Evolutionary conservation across 768 basidiomycete genomes (phyloP).

Genomic region (Xerocomellus chrysenteron): DNA sequence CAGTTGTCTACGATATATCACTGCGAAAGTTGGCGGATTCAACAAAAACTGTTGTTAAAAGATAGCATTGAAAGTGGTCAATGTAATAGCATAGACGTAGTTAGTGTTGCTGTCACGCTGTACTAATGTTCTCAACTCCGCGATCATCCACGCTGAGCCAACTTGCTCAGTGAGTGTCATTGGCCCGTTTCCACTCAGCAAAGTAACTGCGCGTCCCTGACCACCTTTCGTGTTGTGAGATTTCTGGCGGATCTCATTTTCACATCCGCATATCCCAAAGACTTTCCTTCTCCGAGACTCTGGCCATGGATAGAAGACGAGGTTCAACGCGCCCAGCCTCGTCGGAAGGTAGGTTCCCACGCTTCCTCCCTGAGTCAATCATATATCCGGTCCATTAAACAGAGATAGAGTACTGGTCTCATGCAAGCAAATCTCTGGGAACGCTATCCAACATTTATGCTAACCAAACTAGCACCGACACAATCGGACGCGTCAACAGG

Average conservation of each 20-base stretch:
- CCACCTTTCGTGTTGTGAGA: conserved; percentile 7
- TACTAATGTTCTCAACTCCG: conserved; percentile 26
- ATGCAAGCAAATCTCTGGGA: conserved; percentile 59
- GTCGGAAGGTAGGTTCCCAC: conserved; percentile 62
- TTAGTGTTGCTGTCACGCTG: too few relatives aligned
- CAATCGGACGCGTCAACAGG: conserved; percentile 71
- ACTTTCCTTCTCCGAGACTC: not conserved
- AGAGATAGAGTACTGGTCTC: conserved; percentile 81
- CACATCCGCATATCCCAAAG: not conserved
- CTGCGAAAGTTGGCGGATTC: conserved; percentile 59
- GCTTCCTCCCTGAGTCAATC: conserved; percentile 13
- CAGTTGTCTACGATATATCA: conserved; percentile 86
- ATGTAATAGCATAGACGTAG: not conserved
- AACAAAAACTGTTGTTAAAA: not conserved
- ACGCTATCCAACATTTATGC: conserved; percentile 54
- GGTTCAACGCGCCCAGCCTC: conserved; percentile 64
- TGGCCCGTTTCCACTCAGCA: conserved; percentile 1
- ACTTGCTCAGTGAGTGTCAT: not conserved
- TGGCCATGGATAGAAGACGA: conserved; percentile 67
- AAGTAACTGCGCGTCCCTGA: not conserved
- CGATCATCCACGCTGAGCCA: conserved; percentile 7
- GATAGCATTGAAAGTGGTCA: not conserved
- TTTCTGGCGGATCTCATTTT: not conserved
- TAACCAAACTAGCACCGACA: conserved; percentile 50
- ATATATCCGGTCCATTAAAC: conserved; percentile 11